A percentile compares a stretch with the other conserved stretches of the same genome.
Evolutionary conservation across 352 stramenopile genomes (phyloP).

Genomic region (Globisporangium apiculatum): DNA sequence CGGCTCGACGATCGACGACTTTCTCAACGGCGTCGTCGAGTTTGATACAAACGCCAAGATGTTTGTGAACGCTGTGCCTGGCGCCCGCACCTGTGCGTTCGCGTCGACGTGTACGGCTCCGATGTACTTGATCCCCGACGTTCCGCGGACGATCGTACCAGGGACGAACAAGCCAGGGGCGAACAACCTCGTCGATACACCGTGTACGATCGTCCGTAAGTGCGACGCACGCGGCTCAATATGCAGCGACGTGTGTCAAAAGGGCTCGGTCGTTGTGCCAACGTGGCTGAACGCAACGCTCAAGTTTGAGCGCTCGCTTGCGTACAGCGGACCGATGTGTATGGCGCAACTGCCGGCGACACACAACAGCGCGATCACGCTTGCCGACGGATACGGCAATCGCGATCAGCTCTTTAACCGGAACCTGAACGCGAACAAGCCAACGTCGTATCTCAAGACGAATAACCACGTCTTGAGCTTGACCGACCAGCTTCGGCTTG

Average conservation of each 20-base stretch:
- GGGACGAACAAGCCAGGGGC: constrained; percentile 12
- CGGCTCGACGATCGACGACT: constrained; percentile 39
- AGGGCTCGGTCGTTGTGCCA: constrained; percentile 45
- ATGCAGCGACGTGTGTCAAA: constrained; percentile 54
- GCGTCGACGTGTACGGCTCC: constrained; percentile 34
- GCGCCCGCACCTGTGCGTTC: constrained; percentile 36
- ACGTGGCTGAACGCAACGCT: constrained; percentile 50
- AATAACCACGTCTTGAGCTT: constrained; percentile 66
- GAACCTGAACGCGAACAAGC: constrained; percentile 39
- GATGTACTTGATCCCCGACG: constrained; percentile 24
- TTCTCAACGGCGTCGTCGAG: constrained; percentile 36
- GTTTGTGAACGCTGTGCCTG: constrained; percentile 17
- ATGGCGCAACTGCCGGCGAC: constrained; percentile 52
- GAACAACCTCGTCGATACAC: constrained; percentile 32
- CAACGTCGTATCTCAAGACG: constrained; percentile 50
- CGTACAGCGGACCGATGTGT: constrained; percentile 59
- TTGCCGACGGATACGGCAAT: constrained; percentile 57
- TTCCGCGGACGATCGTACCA: constrained; percentile 12
- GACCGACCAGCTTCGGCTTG: constrained; percentile 74
- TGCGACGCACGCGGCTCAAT: constrained; percentile 51
- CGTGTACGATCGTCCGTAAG: constrained; percentile 40
- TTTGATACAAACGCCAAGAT: constrained; percentile 16
- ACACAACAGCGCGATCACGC: constrained; percentile 74
- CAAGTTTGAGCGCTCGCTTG: constrained; percentile 56
- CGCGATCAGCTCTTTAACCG: constrained; percentile 70